Percentiles rank a stretch among this genome's conserved stretches.
These are phyloP conservation scores for Eleusine coracana DNA, from an alignment of 176 grass and related monocot genomes.

Conservation along the genomic window DNA sequence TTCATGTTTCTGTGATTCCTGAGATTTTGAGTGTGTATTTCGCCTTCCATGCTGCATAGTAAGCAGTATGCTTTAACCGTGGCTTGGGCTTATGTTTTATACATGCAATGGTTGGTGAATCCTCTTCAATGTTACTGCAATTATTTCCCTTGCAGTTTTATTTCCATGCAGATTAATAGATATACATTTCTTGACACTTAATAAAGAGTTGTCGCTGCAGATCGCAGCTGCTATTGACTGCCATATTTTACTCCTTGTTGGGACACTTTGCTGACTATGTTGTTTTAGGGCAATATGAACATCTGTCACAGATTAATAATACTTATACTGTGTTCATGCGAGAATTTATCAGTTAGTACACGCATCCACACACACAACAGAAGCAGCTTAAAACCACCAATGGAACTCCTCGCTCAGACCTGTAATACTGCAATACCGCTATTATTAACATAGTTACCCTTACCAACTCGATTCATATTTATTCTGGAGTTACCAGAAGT, in stretches of 20 bases:
- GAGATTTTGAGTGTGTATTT: no score
- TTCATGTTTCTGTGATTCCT: no score
- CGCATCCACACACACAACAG: background rate
- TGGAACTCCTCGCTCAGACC: background rate
- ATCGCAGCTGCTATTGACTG: background rate
- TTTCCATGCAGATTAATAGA: no score
- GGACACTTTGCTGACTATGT: background rate
- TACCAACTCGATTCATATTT: background rate
- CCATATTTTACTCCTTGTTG: background rate
- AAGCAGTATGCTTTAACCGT: no score
- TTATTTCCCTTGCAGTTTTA: no score
- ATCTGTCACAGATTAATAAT: background rate
- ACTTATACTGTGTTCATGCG: background rate
- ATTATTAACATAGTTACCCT: background rate
- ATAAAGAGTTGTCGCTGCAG: background rate
- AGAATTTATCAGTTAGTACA: background rate
- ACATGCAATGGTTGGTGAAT: no score
- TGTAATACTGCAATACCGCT: background rate
- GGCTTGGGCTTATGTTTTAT: no score
- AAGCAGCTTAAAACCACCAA: background rate
- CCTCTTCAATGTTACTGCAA: no score
- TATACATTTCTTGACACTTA: background rate
- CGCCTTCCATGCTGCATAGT: no score
- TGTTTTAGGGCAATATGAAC: background rate
- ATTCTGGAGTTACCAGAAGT: background rate